Base-by-base conservation (phyloP, 306 rosid species). In the Cicer judaicum region DNA sequence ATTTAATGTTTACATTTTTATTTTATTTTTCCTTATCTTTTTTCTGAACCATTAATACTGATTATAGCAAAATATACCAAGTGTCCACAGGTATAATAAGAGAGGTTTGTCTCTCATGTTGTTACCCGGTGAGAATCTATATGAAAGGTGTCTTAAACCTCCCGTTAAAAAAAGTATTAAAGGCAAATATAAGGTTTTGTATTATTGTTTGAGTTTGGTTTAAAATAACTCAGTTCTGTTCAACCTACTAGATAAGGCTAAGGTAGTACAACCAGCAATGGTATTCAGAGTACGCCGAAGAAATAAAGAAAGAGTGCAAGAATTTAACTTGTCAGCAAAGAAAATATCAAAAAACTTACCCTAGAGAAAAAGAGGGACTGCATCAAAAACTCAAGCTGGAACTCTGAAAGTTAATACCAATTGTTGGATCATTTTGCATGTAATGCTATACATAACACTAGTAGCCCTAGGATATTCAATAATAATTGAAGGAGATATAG, bases 301-400 rank as follows among this genome's bases (percentile, higher is more conserved):
- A 49, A 72, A 65, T 9, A 68, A 59, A 68, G 24, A 75, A 42
- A 7, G 42, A 36, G n/a, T 41, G 21, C 46, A 41, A 41, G 55
- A 42, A 54, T 8, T 7, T 53, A 75, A 39, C 46, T 61, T 52
- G 67, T 50, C 63, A 62, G 67, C 7, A 52, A 68, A 57, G 56
- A 40, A 47, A 60, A 47, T 53, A 43, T 64, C 11, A 66, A 73
- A 49, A 77, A 50, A 50, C 66, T 56, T 92, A 92, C 98, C 96
- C 98, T 89, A 72, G 94, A 90, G 88, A 92, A 92, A 79, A 82
- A 75, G 80, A 92, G 92, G 52, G 98, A 90, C 86, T 92, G 98
- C 94, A 92, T 87, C 82, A 89, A 82, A 86, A 92, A 90, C 72
- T 92, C 98, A 34, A 92, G 98, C 89, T 84, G 92, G 85, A 90